Conservation (phyloP, 495 filamentous ascomycete species). For the Parathielavia appendiculata region DNA sequence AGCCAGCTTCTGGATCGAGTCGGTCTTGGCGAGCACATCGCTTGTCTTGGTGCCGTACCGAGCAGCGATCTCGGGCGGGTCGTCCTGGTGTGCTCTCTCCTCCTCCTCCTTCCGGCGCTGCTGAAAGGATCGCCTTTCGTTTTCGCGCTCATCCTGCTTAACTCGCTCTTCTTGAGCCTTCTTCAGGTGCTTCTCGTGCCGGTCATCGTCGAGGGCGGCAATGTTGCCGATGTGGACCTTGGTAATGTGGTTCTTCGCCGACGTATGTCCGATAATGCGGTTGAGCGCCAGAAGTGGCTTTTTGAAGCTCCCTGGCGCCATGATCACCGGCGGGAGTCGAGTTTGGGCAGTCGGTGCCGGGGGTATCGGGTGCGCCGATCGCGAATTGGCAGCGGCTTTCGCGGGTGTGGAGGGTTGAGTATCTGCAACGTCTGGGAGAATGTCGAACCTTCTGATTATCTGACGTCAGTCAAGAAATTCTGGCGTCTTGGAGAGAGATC, state of each 20-base stretch:
- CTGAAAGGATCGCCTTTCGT: constrained; percentile 48
- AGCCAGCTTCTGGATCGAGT: constrained; percentile 20
- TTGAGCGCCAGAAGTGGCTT: constrained; percentile 43
- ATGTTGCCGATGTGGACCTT: constrained; percentile 45
- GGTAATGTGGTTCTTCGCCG: constrained; percentile 44
- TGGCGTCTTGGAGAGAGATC: background rate
- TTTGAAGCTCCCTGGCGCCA: constrained; percentile 38
- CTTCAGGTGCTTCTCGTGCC: constrained; percentile 48
- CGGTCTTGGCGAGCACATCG: constrained; percentile 30
- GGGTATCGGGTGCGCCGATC: background rate
- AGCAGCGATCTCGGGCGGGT: constrained; percentile 52
- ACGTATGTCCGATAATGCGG: constrained; percentile 39
- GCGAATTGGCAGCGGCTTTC: no score
- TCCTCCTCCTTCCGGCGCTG: constrained; percentile 45
- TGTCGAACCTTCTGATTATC: background rate
- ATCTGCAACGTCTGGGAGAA: background rate
- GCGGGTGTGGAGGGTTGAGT: background rate
- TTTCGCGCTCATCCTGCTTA: constrained; percentile 48
- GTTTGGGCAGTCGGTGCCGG: background rate
- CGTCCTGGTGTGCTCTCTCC: constrained; percentile 38
- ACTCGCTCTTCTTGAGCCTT: constrained; percentile 45
- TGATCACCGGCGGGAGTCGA: constrained; percentile 10
- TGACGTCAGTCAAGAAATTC: background rate
- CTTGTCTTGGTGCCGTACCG: constrained; percentile 53
- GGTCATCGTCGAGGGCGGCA: constrained; percentile 39